Conservation (phyloP, 441 rosid genomes). For the Kokia cookei region DNA sequence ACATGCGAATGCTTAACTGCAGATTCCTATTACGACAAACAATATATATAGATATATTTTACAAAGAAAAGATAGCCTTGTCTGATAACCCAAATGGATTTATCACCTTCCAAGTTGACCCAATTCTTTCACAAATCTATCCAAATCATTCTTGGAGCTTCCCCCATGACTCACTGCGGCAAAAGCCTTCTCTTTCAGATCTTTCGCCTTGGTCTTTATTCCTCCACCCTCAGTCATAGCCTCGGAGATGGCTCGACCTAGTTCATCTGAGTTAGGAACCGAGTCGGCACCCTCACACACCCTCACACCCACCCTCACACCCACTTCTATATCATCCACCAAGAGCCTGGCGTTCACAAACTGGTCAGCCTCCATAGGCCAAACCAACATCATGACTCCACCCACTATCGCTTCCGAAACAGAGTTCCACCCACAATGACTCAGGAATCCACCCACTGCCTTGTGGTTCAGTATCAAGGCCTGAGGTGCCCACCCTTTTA, state of each 20-base stretch:
- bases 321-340: constrained; percentile 34
- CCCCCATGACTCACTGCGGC: constrained; percentile 32
- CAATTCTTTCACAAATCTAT: constrained; percentile 26
- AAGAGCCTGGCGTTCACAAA: constrained; percentile 21
- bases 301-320: too few species aligned
- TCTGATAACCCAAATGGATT: background rate
- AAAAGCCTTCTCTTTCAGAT: constrained; percentile 25
- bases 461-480: constrained; percentile 31
- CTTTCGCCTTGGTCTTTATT: constrained; percentile 16
- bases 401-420: constrained; percentile 30
- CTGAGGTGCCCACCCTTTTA: constrained; percentile 48
- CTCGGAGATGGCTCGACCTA: constrained; percentile 19
- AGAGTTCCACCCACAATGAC: constrained; percentile 66
- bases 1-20: too few species aligned
- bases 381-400: constrained; percentile 32
- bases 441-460: constrained; percentile 45
- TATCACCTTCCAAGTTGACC: too few species aligned
- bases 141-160: constrained; percentile 28
- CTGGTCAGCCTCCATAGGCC: constrained; percentile 67
- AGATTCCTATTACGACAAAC: too few species aligned
- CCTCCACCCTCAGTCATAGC: constrained; percentile 10
- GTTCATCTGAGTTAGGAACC: constrained; percentile 35
- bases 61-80: background rate
- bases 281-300: constrained; percentile 34
- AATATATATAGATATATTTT: too few species aligned